phyloP scores from a whole-genome alignment of 306 rosid species.

The Gillenia trifoliata region DNA sequence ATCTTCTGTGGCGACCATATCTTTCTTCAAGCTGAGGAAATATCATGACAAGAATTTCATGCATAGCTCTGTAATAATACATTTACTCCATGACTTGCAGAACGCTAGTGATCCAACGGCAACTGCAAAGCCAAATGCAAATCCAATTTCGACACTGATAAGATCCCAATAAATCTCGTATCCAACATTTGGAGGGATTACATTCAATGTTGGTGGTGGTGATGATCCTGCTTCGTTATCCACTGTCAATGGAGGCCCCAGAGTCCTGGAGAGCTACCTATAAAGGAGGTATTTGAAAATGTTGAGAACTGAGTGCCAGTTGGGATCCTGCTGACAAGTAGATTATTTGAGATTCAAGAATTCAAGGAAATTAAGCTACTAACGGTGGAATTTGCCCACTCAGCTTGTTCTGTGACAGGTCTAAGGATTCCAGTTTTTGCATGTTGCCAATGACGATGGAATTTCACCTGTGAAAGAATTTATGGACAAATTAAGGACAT shows the following conservation, averaged over 20 bases:
- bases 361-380: slow-evolving; percentile 4
- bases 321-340: slow-evolving; percentile 31
- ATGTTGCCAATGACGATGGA: no score
- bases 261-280: slow-evolving; percentile 29
- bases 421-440: no score
- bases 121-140: slow-evolving; percentile 14
- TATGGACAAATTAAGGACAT: slow-evolving; percentile 10
- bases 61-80: no score
- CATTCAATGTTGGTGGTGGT: neutral
- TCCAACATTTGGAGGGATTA: neutral
- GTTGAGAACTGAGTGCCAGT: neutral
- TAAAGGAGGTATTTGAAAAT: slow-evolving; percentile 18
- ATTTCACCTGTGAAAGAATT: slow-evolving; percentile 1
- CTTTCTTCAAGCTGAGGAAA: no score
- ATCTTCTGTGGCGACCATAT: neutral
- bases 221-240: no score
- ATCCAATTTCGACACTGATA: slow-evolving; percentile 10
- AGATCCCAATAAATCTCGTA: neutral
- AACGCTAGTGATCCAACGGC: neutral
- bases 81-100: no score
- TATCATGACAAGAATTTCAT: no score
- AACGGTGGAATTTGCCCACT: slow-evolving; percentile 8
- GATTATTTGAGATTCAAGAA: slow-evolving; percentile 31
- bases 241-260: slow-evolving; percentile 24
- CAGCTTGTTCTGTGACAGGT: slow-evolving; percentile 9